phyloP scores from a whole-genome alignment of 2,329 filamentous ascomycete species.

The Penicillium thymicola region DNA sequence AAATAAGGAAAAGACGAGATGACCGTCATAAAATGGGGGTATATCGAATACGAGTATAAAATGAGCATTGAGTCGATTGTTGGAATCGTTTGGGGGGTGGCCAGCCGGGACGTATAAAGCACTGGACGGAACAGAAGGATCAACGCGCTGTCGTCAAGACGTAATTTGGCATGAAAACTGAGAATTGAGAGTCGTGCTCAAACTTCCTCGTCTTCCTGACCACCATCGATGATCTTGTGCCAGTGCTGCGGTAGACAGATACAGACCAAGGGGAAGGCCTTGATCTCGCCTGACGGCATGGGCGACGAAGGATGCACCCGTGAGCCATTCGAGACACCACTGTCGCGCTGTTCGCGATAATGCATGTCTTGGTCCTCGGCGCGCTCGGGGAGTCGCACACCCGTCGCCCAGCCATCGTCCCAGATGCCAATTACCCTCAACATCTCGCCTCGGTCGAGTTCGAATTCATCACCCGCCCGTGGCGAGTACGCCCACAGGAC shows the following conservation, averaged over 20 bases:
- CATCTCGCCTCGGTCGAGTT: conserved; percentile 93
- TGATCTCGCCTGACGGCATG: conserved; percentile 74
- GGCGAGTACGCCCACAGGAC: conserved; percentile 97
- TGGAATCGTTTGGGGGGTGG: not conserved
- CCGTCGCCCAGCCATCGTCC: conserved; percentile 99
- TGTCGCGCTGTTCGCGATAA: conserved; percentile 78
- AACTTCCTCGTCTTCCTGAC: conserved; percentile 43
- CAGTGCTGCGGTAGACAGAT: conserved; percentile 94
- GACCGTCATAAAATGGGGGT: conserved; percentile 31
- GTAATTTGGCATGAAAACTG: conserved; percentile 31
- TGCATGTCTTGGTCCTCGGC: conserved; percentile 86
- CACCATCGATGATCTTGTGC: conserved; percentile 93
- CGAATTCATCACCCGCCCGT: conserved; percentile 87
- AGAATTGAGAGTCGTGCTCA: conserved; percentile 16
- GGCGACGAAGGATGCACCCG: conserved; percentile 60
- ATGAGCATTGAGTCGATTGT: conserved; percentile 5
- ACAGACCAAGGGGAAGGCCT: conserved; percentile 95
- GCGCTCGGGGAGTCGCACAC: conserved; percentile 73
- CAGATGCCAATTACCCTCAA: conserved; percentile 97
- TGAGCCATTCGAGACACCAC: conserved; percentile 82
- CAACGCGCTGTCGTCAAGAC: conserved; percentile 39
- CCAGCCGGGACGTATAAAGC: conserved; percentile 14
- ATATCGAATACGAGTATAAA: conserved; percentile 28
- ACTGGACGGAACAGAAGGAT: conserved; percentile 17
- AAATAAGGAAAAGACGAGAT: conserved; percentile 18